phyloP scores from a whole-genome alignment of 2,329 filamentous ascomycete genomes.

The Massarina eburnea region DNA sequence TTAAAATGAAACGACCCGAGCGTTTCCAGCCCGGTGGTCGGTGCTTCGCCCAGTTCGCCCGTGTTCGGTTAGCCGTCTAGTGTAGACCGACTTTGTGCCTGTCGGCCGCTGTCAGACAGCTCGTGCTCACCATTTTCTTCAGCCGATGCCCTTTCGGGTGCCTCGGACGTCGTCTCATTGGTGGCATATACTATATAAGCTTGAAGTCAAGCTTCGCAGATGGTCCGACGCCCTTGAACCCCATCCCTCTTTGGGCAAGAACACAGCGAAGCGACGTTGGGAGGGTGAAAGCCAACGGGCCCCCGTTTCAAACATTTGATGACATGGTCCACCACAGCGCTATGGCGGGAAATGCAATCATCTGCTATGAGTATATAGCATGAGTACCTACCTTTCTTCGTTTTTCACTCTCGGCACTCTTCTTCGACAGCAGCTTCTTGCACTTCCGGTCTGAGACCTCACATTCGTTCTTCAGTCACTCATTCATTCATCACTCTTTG shows the following conservation, averaged over 20 bases:
- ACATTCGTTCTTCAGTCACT: constrained; percentile 40
- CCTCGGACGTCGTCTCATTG: constrained; percentile 18
- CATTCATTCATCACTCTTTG: constrained; percentile 32
- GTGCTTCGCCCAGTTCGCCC: constrained; percentile 28
- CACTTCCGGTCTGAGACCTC: constrained; percentile 40
- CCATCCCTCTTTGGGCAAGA: constrained; percentile 17
- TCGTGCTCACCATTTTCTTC: constrained; percentile 18
- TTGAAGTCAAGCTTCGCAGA: constrained; percentile 19
- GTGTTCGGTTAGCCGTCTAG: constrained; percentile 22
- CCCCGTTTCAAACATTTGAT: constrained; percentile 41
- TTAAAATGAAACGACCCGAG: constrained; percentile 36
- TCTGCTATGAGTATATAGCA: constrained; percentile 18
- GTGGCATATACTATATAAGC: constrained; percentile 30
- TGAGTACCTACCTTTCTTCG: constrained; percentile 2
- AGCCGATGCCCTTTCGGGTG: constrained; percentile 16
- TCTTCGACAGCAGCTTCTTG: constrained; percentile 27
- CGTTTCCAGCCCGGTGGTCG: constrained; percentile 39
- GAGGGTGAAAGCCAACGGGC: constrained; percentile 18
- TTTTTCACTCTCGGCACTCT: constrained; percentile 7
- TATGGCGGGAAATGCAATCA: constrained; percentile 13
- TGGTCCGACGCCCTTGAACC: constrained; percentile 16
- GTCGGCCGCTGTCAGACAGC: not conserved
- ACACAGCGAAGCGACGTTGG: constrained; percentile 20
- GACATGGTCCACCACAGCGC: constrained; percentile 28
- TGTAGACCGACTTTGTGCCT: not conserved